phyloP scores from a whole-genome alignment of 208 protist genomes.

The Tritrichomonas foetus region DNA sequence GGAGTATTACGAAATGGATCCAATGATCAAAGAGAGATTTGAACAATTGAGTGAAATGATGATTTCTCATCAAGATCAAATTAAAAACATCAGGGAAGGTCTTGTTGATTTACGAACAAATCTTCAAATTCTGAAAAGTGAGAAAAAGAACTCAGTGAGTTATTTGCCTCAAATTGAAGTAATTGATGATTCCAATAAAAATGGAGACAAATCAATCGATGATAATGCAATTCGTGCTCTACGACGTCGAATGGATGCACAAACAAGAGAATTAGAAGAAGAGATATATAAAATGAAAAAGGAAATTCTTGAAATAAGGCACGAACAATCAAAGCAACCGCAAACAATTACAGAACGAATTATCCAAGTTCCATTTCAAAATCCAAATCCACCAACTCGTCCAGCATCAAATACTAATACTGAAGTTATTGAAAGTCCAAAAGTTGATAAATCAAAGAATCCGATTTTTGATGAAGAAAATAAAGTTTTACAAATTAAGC shows the following conservation, averaged over 20 bases:
- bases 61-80: neutral
- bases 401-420: neutral
- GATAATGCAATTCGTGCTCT: neutral
- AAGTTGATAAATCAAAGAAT: neutral
- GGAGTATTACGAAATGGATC: no score
- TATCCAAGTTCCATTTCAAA: neutral
- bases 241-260: neutral
- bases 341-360: neutral
- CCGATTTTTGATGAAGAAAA: neutral
- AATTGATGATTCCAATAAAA: no score
- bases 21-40: no score
- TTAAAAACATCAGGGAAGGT: conserved; percentile 19
- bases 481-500: neutral
- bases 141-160: no score
- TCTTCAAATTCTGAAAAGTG: neutral
- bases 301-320: neutral
- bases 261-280: neutral
- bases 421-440: neutral
- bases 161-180: no score
- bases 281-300: neutral
- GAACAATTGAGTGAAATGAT: no score
- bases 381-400: no score
- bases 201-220: neutral
- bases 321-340: neutral
- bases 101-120: neutral